A percentile compares a stretch with the other conserved stretches of the same genome.
Evolutionary conservation across 257 asterid genomes (phyloP).

Genomic region (Solanum appendiculatum): DNA sequence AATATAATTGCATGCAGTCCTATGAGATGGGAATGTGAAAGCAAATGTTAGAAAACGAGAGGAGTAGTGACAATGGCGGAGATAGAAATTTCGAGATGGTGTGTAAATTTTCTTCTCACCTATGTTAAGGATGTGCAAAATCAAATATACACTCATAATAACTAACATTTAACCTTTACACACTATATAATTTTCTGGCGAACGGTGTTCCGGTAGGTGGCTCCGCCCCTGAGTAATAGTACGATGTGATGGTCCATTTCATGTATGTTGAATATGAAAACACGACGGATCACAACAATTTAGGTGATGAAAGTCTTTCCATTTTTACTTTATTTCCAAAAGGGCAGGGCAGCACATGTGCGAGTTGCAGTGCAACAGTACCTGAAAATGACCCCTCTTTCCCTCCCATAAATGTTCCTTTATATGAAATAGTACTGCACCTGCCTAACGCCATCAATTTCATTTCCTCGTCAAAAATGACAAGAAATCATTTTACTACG

Average conservation of each 20-base stretch:
- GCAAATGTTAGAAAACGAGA: background rate
- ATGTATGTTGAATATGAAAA: background rate
- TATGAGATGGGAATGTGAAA: background rate
- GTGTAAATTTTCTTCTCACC: too few species aligned
- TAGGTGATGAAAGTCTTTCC: background rate
- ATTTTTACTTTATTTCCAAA: background rate
- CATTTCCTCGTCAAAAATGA: background rate
- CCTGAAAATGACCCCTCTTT: constrained; percentile 11
- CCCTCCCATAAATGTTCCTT: background rate
- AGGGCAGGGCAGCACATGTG: constrained; percentile 28
- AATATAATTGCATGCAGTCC: background rate
- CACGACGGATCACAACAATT: background rate
- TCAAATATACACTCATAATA: too few species aligned
- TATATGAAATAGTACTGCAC: background rate
- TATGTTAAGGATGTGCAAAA: too few species aligned
- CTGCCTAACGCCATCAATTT: background rate
- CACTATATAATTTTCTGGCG: too few species aligned
- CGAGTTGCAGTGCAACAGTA: constrained; percentile 17
- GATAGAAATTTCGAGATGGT: too few species aligned
- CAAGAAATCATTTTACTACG: background rate
- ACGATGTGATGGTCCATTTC: background rate
- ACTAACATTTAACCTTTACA: too few species aligned
- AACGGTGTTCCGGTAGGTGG: too few species aligned
- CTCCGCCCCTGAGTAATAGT: too few species aligned
- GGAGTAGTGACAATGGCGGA: too few species aligned